phyloP scores from a whole-genome alignment of 495 filamentous ascomycete species.

The Annulohypoxylon maeteangense region DNA sequence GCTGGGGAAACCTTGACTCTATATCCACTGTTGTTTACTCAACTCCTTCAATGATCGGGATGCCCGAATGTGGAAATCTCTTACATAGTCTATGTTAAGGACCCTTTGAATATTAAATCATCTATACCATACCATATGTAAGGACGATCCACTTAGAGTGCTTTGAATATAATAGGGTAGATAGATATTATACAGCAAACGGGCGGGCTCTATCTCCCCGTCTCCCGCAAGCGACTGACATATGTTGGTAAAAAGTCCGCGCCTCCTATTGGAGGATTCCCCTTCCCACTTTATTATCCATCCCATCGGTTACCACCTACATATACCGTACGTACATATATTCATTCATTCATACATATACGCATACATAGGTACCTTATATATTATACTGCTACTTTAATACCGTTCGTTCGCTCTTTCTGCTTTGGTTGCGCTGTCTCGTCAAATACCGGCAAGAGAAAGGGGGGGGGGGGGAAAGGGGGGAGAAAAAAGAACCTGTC shows the following conservation, averaged over 20 bases:
- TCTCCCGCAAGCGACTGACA: neutral
- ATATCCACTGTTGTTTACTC: constrained; percentile 12
- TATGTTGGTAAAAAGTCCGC: neutral
- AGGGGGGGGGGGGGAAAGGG: neutral
- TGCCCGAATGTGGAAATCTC: constrained; percentile 24
- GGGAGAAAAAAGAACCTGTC: constrained; percentile 24
- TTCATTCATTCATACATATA: neutral
- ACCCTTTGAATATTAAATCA: neutral
- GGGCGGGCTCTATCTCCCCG: constrained; percentile 7
- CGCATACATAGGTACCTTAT: constrained; percentile 4
- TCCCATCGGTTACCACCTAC: constrained; percentile 44
- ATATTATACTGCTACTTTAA: neutral
- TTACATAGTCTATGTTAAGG: neutral
- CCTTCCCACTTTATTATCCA: constrained; percentile 41
- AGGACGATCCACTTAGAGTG: constrained; percentile 1
- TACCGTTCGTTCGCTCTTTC: neutral
- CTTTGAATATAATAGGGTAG: neutral
- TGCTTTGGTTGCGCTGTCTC: neutral
- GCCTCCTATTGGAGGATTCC: constrained; percentile 9
- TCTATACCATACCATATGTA: neutral
- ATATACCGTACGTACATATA: constrained; percentile 21
- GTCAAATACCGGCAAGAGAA: constrained; percentile 13
- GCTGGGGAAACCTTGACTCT: constrained; percentile 27
- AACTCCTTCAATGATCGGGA: constrained; percentile 25
- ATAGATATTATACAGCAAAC: constrained; percentile 1